Conservation (phyloP, 2,329 filamentous ascomycete species). For the Epichloe brachyelytri region DNA sequence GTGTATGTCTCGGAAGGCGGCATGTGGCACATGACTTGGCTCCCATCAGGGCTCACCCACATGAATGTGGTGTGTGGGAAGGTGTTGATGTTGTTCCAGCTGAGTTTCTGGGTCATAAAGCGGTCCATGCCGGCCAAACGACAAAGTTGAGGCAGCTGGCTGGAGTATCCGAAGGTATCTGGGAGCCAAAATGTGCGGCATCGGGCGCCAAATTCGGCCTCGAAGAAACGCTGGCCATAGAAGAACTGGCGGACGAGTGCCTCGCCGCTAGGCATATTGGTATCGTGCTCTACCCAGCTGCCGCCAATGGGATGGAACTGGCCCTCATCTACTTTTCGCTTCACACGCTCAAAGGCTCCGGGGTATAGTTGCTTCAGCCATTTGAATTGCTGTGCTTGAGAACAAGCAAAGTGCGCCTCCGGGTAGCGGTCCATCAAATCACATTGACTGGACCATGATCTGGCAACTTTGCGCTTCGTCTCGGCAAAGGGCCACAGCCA, state of each 20-base stretch:
- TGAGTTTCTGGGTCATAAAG: constrained; percentile 96
- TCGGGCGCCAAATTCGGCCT: constrained; percentile 80
- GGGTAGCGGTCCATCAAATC: constrained; percentile 91
- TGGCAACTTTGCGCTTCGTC: constrained; percentile 89
- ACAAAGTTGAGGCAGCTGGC: constrained; percentile 86
- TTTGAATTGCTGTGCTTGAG: constrained; percentile 94
- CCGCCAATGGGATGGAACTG: constrained; percentile 91
- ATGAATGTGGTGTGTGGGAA: constrained; percentile 99
- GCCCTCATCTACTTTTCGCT: constrained; percentile 78
- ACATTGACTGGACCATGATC: constrained; percentile 95
- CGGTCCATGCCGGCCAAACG: constrained; percentile 89
- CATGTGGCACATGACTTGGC: constrained; percentile 97
- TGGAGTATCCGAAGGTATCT: constrained; percentile 95
- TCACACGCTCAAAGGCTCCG: constrained; percentile 78
- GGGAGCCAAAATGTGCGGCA: constrained; percentile 94
- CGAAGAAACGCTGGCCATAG: constrained; percentile 90
- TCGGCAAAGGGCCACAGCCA: constrained; percentile 99
- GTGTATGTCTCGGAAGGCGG: constrained; percentile 92
- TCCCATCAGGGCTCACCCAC: constrained; percentile 92
- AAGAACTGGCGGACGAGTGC: constrained; percentile 88
- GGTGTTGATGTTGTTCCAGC: constrained; percentile 99
- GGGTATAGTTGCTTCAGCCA: constrained; percentile 91
- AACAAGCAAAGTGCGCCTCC: constrained; percentile 83
- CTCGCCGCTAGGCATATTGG: constrained; percentile 92
- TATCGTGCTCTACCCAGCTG: constrained; percentile 98